Base-by-base conservation (phyloP, 2,329 filamentous ascomycete species). In the Aspergillus brasiliensis region DNA sequence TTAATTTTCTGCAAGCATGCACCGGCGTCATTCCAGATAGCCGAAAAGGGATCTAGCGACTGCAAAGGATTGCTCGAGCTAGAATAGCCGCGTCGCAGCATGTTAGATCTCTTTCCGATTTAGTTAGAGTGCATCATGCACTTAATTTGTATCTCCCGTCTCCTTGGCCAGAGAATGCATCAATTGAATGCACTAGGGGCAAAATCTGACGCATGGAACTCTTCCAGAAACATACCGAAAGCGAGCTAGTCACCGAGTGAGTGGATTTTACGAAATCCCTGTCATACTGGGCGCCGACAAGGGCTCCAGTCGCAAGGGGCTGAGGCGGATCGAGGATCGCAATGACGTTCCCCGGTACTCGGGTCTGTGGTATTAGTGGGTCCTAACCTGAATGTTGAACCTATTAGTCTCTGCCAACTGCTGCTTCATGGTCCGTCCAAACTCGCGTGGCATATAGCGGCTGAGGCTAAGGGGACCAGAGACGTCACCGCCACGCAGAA, bases 31-130 rank as follows among this genome's bases (percentile, higher is more conserved):
- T 48, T 48, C 44, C 23, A 27, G 44, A 48, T 21, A 27, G 2
- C n/a, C 27, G 25, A 28, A 28, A 49, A 49, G 46, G 46, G 40
- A 27, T 27, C 46, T 49, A 49, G 46, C 44, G 23, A 27, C 46
- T 28, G 25, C 46, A 27, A 8, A 49, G 25, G 27, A 49, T 31
- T 28, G 23, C 23, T 28, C 15, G 25, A 28, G 46, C 17, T 37
- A 40, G 31, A 40, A 17, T 21, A 27, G 48, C 21, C 19, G 17
- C 23, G 17, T 27, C 34, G 55, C 27, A 38, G n/a, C 37, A 60
- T 60, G 34, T 56, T 47, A 52, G 53, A 52, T 53, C 27, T 23
- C 40, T 54, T 57, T 49, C 58, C 48, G 42, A 31, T 57, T 53
- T 21, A 23, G 58, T 44, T 17, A 17, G 48, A 27, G 46, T 42